A percentile compares a stretch with the other conserved stretches of the same genome.
These are phyloP conservation scores for Pseudogymnoascus sp. DNA, from an alignment of 2,329 filamentous ascomycete genomes.

Conservation along the genomic window DNA sequence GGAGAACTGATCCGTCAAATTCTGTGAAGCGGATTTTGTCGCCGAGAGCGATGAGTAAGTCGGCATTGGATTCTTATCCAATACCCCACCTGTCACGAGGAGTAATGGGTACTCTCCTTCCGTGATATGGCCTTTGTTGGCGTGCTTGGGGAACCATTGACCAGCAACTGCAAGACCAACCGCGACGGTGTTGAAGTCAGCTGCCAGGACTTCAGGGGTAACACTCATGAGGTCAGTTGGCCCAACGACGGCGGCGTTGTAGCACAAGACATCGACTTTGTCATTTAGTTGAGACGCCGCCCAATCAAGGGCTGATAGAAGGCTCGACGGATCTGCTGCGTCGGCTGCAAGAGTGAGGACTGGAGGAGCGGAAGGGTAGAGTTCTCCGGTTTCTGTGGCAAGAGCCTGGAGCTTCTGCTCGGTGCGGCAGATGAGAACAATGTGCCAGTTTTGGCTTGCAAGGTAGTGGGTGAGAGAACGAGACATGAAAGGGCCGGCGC, in stretches of 20 bases:
- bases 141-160: neutral
- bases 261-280: neutral
- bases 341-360: neutral
- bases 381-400: constrained; percentile 57
- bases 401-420: constrained; percentile 78
- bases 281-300: neutral
- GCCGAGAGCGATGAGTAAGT: neutral
- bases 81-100: neutral
- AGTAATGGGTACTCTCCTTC: neutral
- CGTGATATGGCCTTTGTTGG: neutral
- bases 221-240: neutral
- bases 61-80: neutral
- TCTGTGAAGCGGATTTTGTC: neutral
- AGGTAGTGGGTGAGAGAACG: neutral
- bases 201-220: neutral
- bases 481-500: neutral
- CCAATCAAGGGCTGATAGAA: neutral
- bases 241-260: neutral
- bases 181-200: neutral
- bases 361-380: neutral
- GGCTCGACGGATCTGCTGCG: neutral
- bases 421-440: constrained; percentile 90
- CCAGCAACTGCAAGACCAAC: neutral
- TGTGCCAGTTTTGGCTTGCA: neutral
- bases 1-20: neutral